Conservation (phyloP, 371 early-diverging fungal genomes). For the Mortierella sp. region DNA sequence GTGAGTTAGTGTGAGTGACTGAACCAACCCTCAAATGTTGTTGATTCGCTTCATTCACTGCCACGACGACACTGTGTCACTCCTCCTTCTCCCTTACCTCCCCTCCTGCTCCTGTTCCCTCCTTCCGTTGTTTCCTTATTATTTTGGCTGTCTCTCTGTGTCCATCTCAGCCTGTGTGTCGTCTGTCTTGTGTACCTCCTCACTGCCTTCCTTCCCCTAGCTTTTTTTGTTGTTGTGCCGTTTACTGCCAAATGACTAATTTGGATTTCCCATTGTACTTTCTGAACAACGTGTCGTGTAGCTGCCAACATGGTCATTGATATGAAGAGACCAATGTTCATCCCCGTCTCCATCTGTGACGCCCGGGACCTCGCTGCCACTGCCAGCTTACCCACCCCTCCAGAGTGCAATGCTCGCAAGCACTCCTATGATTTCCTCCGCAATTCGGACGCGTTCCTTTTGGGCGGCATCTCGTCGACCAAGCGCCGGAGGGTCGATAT, state of each 20-base stretch:
- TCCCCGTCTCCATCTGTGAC: constrained; percentile 58
- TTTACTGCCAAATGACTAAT: constrained; percentile 1
- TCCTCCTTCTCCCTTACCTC: background rate
- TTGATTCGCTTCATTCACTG: background rate
- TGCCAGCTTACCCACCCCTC: constrained; percentile 52
- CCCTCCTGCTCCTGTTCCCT: constrained; percentile 9
- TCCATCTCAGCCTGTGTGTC: background rate
- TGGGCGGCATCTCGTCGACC: constrained; percentile 47
- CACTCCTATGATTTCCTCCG: constrained; percentile 55
- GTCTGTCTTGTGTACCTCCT: background rate
- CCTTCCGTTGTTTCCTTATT: constrained; percentile 11
- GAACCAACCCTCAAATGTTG: background rate
- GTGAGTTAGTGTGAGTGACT: background rate
- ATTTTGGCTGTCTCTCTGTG: background rate
- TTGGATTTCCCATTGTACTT: constrained; percentile 16
- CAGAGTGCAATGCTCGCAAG: constrained; percentile 55
- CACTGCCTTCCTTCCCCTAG: background rate
- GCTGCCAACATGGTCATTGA: constrained; percentile 43
- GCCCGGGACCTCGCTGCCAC: constrained; percentile 47
- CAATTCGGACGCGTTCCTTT: constrained; percentile 50
- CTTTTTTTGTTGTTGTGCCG: background rate
- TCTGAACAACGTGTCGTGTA: constrained; percentile 15
- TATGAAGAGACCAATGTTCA: constrained; percentile 60
- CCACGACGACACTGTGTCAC: constrained; percentile 10
- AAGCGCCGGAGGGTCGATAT: constrained; percentile 55